Evolutionary conservation across 2,329 filamentous ascomycete genomes (phyloP).

Genomic region (Cordyceps militaris): DNA sequence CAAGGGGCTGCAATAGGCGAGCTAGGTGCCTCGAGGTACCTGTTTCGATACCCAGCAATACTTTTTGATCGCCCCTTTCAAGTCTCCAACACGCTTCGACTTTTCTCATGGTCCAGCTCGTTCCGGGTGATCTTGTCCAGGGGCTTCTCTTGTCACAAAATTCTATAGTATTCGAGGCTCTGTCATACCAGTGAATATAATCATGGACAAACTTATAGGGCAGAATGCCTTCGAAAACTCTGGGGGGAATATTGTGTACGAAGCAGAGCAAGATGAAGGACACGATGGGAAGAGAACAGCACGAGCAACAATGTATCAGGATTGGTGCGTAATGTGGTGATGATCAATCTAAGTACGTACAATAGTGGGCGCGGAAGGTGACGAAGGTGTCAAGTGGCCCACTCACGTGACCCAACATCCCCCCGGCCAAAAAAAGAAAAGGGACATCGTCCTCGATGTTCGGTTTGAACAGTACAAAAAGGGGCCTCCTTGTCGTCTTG

Average conservation of each 20-base stretch:
- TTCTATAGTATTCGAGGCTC: neutral
- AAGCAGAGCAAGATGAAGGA: neutral
- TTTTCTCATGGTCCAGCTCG: neutral
- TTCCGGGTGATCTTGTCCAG: neutral
- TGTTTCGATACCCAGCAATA: neutral
- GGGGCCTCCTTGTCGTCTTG: too few species aligned
- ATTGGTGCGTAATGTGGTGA: too few species aligned
- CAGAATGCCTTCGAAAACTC: neutral
- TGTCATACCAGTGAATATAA: conserved; percentile 8
- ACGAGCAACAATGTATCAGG: too few species aligned
- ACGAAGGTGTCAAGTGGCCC: too few species aligned
- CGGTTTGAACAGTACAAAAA: too few species aligned
- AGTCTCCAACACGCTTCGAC: neutral
- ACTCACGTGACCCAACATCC: too few species aligned
- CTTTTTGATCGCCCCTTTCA: neutral
- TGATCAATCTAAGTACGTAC: too few species aligned
- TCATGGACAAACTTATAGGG: neutral
- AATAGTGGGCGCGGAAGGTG: too few species aligned
- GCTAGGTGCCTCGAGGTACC: neutral
- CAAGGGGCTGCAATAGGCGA: neutral
- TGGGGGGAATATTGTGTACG: neutral
- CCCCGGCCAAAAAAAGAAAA: too few species aligned
- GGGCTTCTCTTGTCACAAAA: neutral
- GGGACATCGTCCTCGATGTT: too few species aligned
- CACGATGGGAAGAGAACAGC: too few species aligned